Evolutionary conservation across 805 yeast genomes (phyloP), one percentile per base, ranked within the genome.

Genomic region (Kazachstania africana): DNA sequence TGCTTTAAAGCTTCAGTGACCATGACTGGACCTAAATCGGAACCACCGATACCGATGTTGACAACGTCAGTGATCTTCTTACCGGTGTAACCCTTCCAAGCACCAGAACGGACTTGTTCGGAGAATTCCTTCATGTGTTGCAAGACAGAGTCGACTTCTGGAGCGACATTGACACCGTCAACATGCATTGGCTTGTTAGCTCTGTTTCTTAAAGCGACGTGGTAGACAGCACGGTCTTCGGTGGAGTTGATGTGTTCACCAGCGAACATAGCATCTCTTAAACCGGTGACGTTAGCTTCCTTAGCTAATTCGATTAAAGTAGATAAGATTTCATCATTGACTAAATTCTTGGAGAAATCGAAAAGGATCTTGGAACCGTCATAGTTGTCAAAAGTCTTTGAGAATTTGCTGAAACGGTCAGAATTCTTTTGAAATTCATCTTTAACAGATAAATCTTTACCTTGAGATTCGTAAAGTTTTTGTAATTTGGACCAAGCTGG

Each of bases 11-110:
- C 96, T 67, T 91, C 97, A 40, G 96, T 84, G 49, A 91, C 97
- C 98, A 91, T 91, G 33, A 91, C 97, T 28, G 98, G 98, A 50
- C 98, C 98, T 50, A 91, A 72, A 62, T 91, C 98, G 18, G 96
- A 85, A 48, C 98, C 98, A 57, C 98, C 98, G 56, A 91, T 91
- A 62, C 98, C 98, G 50, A 91, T 83, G 72, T 91, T 91, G 53
- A 91, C 97, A 35, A 91, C 76, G 53, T 84, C 94, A 48, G 91
- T 81, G 63, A 91, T 88, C 48, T 68, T 63, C 72, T 85, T 84
- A 47, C 97, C 97, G 46, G 96, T 78, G 72, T 81, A 88, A 58
- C 98, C 98, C 50, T 74, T 85, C 96, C 97, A 88, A 44, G 65
- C 70, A 51, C 98, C 98, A 29, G 91, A 77, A 63, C 98, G 78